Base-by-base conservation (phyloP, 352 stramenopile species). In the Pythium rishiriense region DNA sequence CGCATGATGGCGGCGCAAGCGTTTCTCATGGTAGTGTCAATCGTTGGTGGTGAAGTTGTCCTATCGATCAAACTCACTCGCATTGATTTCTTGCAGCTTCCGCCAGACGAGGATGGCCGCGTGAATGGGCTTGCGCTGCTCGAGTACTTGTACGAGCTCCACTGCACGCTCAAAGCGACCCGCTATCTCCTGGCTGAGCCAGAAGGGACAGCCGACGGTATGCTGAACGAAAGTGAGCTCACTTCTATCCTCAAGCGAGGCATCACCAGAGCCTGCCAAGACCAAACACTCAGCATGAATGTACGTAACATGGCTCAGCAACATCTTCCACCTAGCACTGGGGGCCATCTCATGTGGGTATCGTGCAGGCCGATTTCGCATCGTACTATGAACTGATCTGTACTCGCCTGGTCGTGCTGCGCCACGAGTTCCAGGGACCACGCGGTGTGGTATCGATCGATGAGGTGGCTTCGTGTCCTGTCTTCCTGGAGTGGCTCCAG, bases 381-480 rank as follows among this genome's bases (percentile, higher is more conserved):
- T 55, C 83, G 22, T 89, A 88, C 62, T 91, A 85, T 49, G 49
- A 84, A 26, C 65, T 88, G 25, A 91, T 89, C 45, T 88, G 73
- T 62, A 69, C 72, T 1, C 81, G 81, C 4, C 71, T 74, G 42
- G 45, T 91, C 21, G 49, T 88, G 12, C 69, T 88, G n/a, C 81
- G 72, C 17, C 76, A 89, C 45, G 71, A 83, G 6, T 33, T 72
- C 3, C 68, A 70, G 11, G 63, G 67, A 15, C 53, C 65, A 24
- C 62, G 42, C 17, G 62, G 59, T 29, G 48, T 57, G 0, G 29
- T 88, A 19, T 59, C 82, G n/a, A 70, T 80, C 28, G 58, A 78
- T 39, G 70, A 73, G 26, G 57, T 91, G 26, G 31, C 68, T 0
- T 71, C 70, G 42, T 82, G 74, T 31, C 42, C 66, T 7, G 37